Conservation (phyloP, 2,329 filamentous ascomycete species). For the Penicillium thymicola region DNA sequence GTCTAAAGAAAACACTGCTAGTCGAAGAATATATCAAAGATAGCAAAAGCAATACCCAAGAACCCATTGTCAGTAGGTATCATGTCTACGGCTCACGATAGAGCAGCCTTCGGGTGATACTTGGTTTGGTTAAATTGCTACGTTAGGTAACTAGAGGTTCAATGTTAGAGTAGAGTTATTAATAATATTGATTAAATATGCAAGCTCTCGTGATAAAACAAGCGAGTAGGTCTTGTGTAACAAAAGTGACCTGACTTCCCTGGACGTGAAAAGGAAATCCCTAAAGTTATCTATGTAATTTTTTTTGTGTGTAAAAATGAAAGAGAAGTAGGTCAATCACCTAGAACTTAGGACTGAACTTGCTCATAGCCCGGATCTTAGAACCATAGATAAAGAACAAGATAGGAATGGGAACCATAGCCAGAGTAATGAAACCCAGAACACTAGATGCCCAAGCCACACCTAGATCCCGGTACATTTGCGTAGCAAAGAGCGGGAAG, state of each 20-base stretch:
- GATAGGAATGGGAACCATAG: conserved; percentile 48
- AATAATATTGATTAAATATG: not conserved
- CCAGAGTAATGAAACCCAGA: conserved; percentile 38
- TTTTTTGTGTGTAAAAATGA: not conserved
- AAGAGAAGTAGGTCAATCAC: not conserved
- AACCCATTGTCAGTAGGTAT: not conserved
- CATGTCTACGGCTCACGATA: not conserved
- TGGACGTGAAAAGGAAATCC: not conserved
- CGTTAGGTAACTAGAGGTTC: too few species aligned
- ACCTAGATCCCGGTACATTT: conserved; percentile 40
- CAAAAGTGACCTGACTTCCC: not conserved
- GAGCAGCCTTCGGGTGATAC: not conserved
- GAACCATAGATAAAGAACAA: conserved; percentile 50
- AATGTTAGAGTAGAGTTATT: not conserved
- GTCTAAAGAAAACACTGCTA: too few species aligned
- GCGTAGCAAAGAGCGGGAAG: conserved; percentile 34
- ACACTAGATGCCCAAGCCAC: conserved; percentile 42
- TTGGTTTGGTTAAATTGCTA: not conserved
- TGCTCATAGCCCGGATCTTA: conserved; percentile 37
- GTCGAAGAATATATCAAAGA: not conserved
- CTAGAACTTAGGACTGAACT: conserved; percentile 25
- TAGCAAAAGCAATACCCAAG: not conserved
- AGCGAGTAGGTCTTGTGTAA: not conserved
- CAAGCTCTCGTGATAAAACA: not conserved
- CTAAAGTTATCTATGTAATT: not conserved